Base-by-base conservation (phyloP, 2,329 filamentous ascomycete genomes). In the Septoria linicola region DNA sequence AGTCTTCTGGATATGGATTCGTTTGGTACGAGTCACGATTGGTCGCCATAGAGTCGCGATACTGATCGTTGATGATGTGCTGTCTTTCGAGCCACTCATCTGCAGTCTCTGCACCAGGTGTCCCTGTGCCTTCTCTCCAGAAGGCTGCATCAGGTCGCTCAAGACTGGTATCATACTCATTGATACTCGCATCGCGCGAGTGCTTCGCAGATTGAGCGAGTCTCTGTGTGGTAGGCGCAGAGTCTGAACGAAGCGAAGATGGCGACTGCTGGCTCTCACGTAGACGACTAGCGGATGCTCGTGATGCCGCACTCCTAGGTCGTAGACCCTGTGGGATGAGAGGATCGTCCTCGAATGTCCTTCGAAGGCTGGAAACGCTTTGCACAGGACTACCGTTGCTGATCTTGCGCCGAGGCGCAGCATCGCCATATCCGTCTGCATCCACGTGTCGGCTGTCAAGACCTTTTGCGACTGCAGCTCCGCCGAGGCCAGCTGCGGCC, bases 321-420 rank as follows among this genome's bases (percentile, higher is more conserved):
- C 66, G 63, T 14, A 68, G 53, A 2, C 62, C 66, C 21, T 59
- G 55, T 7, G 68, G 67, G 1, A 68, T 57, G 8, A 70, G 60
- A 13, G 66, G 62, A 30, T 66, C 64, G 40, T 83, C 82, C 62
- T 90, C 64, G 63, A 90, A 92, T 13, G 60, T 62, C 49, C 64
- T 63, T 39, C 63, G 64, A 23, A 68, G 53, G 56, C 91, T 93
- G 8, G 89, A 92, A 13, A 96, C 88, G 63, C 91, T 96, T 60
- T 93, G 91, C 53, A 95, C 91, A 0, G 92, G 92, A 66, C 91
- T 96, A 41, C 51, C 51, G 16, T 30, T 47, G 51, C 60, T 53
- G 30, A 63, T 53, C 17, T 60, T 59, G 13, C 60, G 61, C 14
- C 54, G 55, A 7, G 46, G 45, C 7, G 49, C 53, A 17, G 32